Conservation (phyloP, 2,329 filamentous ascomycete species). For the Colletotrichum plurivorum region DNA sequence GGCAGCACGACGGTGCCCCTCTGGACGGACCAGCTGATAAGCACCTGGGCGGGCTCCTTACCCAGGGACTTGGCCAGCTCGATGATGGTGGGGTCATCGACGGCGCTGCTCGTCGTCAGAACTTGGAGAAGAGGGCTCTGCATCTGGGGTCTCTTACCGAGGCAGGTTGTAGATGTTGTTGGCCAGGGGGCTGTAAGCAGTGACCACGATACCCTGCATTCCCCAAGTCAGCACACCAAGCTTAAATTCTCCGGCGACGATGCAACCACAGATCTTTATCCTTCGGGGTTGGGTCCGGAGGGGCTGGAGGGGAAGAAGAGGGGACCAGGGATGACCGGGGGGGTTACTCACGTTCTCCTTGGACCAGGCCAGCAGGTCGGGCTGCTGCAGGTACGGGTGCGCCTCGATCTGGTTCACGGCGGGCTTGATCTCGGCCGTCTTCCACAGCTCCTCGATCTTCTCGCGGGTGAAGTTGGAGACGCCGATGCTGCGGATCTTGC, state of each 20-base stretch:
- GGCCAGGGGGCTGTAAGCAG: conserved; percentile 74
- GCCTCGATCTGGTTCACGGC: conserved; percentile 67
- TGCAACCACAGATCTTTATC: conserved; percentile 13
- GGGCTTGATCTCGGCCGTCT: conserved; percentile 61
- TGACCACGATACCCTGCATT: conserved; percentile 62
- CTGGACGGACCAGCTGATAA: conserved; percentile 69
- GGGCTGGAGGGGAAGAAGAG: not conserved
- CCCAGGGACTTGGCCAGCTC: conserved; percentile 66
- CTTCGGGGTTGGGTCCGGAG: not conserved
- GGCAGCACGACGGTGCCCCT: conserved; percentile 67
- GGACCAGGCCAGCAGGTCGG: conserved; percentile 67
- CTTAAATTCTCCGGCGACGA: conserved; percentile 9
- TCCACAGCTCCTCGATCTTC: conserved; percentile 67
- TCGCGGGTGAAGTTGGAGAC: conserved; percentile 70
- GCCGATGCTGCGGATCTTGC: conserved; percentile 70
- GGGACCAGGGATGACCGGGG: not conserved
- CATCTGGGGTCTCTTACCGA: conserved; percentile 21
- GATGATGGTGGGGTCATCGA: conserved; percentile 65
- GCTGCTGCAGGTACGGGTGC: conserved; percentile 62
- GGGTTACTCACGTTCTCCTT: conserved; percentile 47
- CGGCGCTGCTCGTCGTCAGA: conserved; percentile 50
- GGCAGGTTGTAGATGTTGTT: conserved; percentile 60
- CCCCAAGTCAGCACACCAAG: not conserved
- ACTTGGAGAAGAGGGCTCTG: not conserved
- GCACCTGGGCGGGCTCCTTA: conserved; percentile 66